These are phyloP conservation scores for Beta lomatogona DNA, from an alignment of 179 eudicot species.

Conservation along the genomic window DNA sequence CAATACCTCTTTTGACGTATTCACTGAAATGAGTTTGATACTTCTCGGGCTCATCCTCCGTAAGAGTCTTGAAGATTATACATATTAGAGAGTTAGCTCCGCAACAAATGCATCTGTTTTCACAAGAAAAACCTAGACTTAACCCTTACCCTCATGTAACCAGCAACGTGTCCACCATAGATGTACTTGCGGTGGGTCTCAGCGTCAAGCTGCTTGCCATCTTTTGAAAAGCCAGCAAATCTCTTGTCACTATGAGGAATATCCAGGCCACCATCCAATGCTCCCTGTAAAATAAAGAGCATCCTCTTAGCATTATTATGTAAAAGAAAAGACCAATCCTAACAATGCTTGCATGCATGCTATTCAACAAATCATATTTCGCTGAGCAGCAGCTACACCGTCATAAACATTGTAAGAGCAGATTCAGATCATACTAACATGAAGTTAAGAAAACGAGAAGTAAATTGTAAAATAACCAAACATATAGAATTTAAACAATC, in stretches of 20 bases:
- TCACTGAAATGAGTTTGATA: conserved; percentile 43
- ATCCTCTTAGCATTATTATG: not conserved
- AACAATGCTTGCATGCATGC: not conserved
- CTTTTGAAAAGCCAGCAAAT: conserved; percentile 50
- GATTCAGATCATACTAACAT: no score
- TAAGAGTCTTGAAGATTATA: conserved; percentile 27
- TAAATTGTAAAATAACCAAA: no score
- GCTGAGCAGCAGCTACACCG: no score
- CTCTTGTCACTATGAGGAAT: conserved; percentile 58
- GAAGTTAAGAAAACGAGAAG: no score
- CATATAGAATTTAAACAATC: not conserved
- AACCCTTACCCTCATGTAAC: conserved; percentile 39
- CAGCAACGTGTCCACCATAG: conserved; percentile 44
- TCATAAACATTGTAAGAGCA: no score
- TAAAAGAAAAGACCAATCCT: not conserved
- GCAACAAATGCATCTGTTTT: not conserved
- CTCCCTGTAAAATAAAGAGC: conserved; percentile 33
- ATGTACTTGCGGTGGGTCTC: conserved; percentile 44
- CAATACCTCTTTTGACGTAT: conserved; percentile 37
- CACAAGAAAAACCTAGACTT: not conserved
- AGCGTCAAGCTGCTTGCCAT: conserved; percentile 41
- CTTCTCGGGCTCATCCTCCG: conserved; percentile 49
- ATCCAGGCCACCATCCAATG: conserved; percentile 50
- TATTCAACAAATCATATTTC: not conserved
- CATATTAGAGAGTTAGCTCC: not conserved